Percentiles rank a stretch among this genome's conserved stretches.
These are phyloP conservation scores for Mycena haematopus DNA, from an alignment of 768 basidiomycete species.

Conservation along the genomic window DNA sequence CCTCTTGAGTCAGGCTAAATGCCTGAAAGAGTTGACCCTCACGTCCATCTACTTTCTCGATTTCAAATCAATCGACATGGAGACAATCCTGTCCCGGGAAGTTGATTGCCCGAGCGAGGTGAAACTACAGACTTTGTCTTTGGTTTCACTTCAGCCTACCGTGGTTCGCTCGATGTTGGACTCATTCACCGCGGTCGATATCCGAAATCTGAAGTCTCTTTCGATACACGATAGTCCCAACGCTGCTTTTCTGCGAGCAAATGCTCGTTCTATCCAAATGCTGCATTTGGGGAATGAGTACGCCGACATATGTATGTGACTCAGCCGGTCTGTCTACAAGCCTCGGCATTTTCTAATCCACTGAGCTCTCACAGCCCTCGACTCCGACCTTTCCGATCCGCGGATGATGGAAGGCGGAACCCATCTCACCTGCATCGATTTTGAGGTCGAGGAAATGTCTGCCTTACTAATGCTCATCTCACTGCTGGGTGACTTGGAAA, in stretches of 20 bases:
- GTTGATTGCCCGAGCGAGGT: not conserved
- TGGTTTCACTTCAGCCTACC: not conserved
- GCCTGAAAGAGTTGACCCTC: constrained; percentile 3
- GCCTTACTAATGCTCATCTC: not conserved
- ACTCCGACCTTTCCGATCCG: not conserved
- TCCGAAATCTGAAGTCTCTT: not conserved
- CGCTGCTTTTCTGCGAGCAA: not conserved
- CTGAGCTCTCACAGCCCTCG: not conserved
- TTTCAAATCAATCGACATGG: too few relatives aligned
- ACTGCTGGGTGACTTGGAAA: not conserved
- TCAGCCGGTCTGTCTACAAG: not conserved
- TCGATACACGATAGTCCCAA: not conserved
- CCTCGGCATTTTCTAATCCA: not conserved
- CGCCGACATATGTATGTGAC: not conserved
- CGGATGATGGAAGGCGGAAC: not conserved
- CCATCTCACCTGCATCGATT: not conserved
- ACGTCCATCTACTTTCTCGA: not conserved
- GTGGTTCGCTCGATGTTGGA: not conserved
- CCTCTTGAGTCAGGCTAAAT: not conserved
- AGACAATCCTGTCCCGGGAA: too few relatives aligned
- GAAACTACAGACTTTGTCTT: not conserved
- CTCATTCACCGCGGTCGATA: constrained; percentile 1
- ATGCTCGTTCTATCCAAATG: not conserved
- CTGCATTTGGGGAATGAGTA: not conserved
- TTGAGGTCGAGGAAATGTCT: not conserved